Percentiles rank a stretch among this genome's conserved stretches.
phyloP scores from a whole-genome alignment of 306 rosid genomes.

The Fragaria vesca region DNA sequence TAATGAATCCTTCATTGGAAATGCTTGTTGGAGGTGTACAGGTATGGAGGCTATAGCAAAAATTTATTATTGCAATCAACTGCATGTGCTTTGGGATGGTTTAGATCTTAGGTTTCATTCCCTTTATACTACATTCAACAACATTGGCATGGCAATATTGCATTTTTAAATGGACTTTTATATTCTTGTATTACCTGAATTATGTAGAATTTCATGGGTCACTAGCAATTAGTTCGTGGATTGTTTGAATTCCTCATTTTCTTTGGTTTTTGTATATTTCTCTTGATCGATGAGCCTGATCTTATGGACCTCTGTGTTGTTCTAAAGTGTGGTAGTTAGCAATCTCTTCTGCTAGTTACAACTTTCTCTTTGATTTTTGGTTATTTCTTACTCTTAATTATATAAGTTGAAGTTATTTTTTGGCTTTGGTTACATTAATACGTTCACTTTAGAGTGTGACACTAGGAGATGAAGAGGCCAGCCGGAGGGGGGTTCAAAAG shows the following conservation, averaged over 20 bases:
- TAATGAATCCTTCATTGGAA: slow-evolving; percentile 87
- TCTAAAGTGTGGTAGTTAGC: slow-evolving; percentile 7
- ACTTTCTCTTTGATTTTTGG: not conserved
- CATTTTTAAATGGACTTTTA: not conserved
- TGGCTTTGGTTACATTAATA: slow-evolving; percentile 22
- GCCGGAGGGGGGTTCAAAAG: slow-evolving; percentile 88
- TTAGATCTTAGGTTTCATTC: not conserved
- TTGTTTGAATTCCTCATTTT: slow-evolving; percentile 10
- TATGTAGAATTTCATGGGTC: not conserved
- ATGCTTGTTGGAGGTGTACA: slow-evolving; percentile 99
- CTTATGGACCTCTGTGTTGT: not conserved
- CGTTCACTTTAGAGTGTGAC: slow-evolving; percentile 73
- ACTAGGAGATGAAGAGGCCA: slow-evolving; percentile 96
- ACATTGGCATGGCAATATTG: slow-evolving; percentile 4
- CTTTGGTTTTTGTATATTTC: not conserved
- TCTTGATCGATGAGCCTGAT: not conserved
- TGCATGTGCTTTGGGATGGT: not conserved
- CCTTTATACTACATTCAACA: not conserved
- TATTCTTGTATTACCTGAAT: not conserved
- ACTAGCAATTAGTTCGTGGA: not conserved
- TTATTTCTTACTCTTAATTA: not conserved
- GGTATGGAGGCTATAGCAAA: slow-evolving; percentile 43
- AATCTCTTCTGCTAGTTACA: not conserved
- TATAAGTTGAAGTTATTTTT: not conserved
- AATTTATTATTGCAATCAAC: not conserved